Percentiles rank a stretch among this genome's conserved stretches.
Conservation (phyloP, 257 asterid genomes). For the Coffea eugenioides region DNA sequence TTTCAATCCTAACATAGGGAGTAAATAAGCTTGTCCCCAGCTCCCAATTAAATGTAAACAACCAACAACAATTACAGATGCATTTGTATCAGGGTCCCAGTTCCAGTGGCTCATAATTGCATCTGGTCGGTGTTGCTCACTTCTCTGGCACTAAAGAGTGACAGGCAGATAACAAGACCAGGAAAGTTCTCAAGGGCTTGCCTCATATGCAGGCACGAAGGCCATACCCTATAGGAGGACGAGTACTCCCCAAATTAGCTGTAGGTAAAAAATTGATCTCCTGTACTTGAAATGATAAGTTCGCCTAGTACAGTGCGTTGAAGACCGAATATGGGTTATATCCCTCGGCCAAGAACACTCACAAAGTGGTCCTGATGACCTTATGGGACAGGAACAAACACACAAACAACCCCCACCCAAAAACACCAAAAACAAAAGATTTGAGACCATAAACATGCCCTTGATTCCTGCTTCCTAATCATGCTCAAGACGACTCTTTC, state of each 20-base stretch:
- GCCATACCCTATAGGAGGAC: background rate
- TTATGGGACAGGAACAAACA: background rate
- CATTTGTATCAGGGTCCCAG: constrained; percentile 18
- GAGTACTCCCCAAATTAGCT: background rate
- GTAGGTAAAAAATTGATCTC: background rate
- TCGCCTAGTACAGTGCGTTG: background rate
- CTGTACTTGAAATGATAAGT: background rate
- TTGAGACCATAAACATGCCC: background rate
- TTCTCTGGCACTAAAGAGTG: constrained; percentile 6
- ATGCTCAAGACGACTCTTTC: background rate
- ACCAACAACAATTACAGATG: constrained; percentile 17
- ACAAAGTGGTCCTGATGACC: background rate
- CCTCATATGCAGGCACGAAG: too few species aligned
- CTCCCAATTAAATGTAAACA: constrained; percentile 15
- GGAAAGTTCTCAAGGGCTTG: constrained; percentile 5
- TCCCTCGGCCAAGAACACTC: background rate
- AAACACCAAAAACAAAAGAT: background rate
- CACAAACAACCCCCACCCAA: background rate
- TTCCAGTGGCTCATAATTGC: background rate
- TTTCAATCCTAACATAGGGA: background rate
- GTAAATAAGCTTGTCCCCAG: constrained; percentile 5
- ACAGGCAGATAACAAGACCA: constrained; percentile 6
- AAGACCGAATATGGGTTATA: too few species aligned
- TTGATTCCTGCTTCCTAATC: background rate
- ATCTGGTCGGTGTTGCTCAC: constrained; percentile 8